phyloP scores from a whole-genome alignment of 768 basidiomycete genomes.

The Dendrothele bispora region DNA sequence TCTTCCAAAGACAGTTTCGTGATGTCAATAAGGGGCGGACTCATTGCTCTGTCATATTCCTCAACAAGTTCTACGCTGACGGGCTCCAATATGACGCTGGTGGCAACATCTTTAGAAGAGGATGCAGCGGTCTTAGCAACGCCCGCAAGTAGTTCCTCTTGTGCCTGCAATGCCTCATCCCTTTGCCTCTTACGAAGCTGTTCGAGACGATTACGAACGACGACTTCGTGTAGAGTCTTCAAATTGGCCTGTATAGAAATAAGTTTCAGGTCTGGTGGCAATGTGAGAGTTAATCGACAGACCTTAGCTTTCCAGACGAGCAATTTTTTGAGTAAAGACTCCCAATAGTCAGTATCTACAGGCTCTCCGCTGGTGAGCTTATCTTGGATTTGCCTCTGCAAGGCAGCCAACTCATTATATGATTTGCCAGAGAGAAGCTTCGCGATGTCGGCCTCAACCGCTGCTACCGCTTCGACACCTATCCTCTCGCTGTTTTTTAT shows the following conservation, averaged over 20 bases:
- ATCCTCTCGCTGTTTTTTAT: slow-evolving; percentile 62
- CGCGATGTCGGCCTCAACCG: slow-evolving; percentile 85
- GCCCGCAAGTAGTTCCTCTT: slow-evolving; percentile 85
- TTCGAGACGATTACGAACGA: slow-evolving; percentile 93
- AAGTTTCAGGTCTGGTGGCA: not conserved
- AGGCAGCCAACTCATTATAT: slow-evolving; percentile 75
- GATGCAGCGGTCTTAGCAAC: slow-evolving; percentile 60
- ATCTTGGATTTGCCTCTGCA: slow-evolving; percentile 85
- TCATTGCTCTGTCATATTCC: slow-evolving; percentile 84
- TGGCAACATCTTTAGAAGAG: not conserved
- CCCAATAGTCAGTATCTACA: slow-evolving; percentile 98
- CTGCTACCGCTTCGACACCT: slow-evolving; percentile 68
- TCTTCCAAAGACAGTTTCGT: slow-evolving; percentile 74
- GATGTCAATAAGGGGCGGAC: slow-evolving; percentile 74
- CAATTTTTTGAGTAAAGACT: slow-evolving; percentile 84
- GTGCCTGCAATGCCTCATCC: slow-evolving; percentile 92
- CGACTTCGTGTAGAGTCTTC: slow-evolving; percentile 90
- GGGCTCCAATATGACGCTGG: not conserved
- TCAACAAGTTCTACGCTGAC: slow-evolving; percentile 50
- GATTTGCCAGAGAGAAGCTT: slow-evolving; percentile 81
- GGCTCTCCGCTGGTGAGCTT: slow-evolving; percentile 93
- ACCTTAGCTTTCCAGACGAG: slow-evolving; percentile 98
- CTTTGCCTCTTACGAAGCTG: slow-evolving; percentile 94
- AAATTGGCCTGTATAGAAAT: slow-evolving; percentile 75
- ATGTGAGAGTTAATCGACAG: slow-evolving; percentile 3